Percentiles rank a stretch among this genome's conserved stretches.
phyloP scores from a whole-genome alignment of 371 early-diverging fungal species.

The Capillidium heterosporum region DNA sequence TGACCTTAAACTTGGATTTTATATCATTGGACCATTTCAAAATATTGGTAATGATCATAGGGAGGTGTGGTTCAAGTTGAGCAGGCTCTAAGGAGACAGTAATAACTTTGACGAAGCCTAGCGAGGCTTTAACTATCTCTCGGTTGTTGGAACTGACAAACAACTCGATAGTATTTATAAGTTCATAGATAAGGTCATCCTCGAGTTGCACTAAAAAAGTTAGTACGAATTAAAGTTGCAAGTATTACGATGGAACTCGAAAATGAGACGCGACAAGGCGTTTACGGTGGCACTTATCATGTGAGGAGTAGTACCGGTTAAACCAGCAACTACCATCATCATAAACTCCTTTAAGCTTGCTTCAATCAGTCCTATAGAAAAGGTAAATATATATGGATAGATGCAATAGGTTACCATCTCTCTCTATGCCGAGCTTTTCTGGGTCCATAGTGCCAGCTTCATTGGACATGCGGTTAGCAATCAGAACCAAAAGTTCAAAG shows the following conservation, averaged over 20 bases:
- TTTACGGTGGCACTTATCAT: conserved; percentile 88
- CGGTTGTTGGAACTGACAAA: conserved; percentile 63
- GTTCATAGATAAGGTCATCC: conserved; percentile 33
- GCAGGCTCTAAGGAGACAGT: conserved; percentile 56
- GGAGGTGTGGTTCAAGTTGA: conserved; percentile 43
- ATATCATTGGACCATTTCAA: conserved; percentile 72
- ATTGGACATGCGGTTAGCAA: conserved; percentile 70
- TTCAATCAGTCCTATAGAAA: conserved; percentile 9
- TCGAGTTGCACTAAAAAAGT: not conserved
- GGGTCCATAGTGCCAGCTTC: conserved; percentile 41
- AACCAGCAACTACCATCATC: conserved; percentile 84
- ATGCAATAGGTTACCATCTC: conserved; percentile 31
- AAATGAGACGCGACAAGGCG: conserved; percentile 64
- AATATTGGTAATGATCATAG: conserved; percentile 35
- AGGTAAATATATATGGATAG: conserved; percentile 5
- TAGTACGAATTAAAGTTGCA: not conserved
- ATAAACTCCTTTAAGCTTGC: conserved; percentile 42
- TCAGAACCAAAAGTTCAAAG: conserved; percentile 64
- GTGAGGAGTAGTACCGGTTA: conserved; percentile 75
- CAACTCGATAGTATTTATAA: conserved; percentile 45
- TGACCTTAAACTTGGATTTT: conserved; percentile 71
- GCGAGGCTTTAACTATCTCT: conserved; percentile 77
- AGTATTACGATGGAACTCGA: conserved; percentile 50
- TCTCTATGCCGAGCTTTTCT: conserved; percentile 22
- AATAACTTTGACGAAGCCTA: conserved; percentile 87